These are phyloP conservation scores for Lachnellula subtilissima DNA, from an alignment of 2,329 filamentous ascomycete genomes.

Conservation along the genomic window DNA sequence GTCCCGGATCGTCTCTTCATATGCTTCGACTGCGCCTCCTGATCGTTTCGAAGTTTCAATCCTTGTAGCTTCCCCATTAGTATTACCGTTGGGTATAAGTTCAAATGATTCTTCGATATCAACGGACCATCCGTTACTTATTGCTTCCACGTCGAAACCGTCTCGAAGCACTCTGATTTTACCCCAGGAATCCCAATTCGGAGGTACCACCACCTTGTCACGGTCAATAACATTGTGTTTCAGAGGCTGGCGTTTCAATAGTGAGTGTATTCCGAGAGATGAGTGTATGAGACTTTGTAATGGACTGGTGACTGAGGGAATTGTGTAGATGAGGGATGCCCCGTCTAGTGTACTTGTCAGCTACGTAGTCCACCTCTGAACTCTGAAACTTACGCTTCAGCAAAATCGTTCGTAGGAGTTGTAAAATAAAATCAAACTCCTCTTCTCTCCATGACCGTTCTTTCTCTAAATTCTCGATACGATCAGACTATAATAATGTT, in stretches of 20 bases:
- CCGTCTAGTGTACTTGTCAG: slow-evolving; percentile 52
- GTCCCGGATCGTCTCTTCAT: slow-evolving; percentile 75
- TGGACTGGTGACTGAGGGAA: slow-evolving; percentile 69
- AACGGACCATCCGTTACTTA: slow-evolving; percentile 80
- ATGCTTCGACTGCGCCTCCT: slow-evolving; percentile 64
- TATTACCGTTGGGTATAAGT: slow-evolving; percentile 28
- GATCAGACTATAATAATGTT: slow-evolving; percentile 19
- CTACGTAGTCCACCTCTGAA: background rate
- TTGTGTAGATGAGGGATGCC: slow-evolving; percentile 79
- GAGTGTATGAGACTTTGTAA: slow-evolving; percentile 79
- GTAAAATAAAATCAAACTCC: slow-evolving; percentile 91
- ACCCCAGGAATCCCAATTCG: slow-evolving; percentile 98
- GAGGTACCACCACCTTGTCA: slow-evolving; percentile 89
- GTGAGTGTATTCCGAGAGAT: slow-evolving; percentile 77
- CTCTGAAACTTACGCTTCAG: slow-evolving; percentile 64
- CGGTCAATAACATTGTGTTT: slow-evolving; percentile 91
- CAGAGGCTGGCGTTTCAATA: slow-evolving; percentile 71
- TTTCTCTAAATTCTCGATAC: slow-evolving; percentile 76
- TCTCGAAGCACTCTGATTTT: slow-evolving; percentile 92
- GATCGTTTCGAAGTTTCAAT: slow-evolving; percentile 20
- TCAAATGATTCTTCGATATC: slow-evolving; percentile 63
- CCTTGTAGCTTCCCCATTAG: slow-evolving; percentile 13
- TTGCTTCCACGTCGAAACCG: slow-evolving; percentile 83
- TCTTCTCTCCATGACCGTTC: slow-evolving; percentile 93
- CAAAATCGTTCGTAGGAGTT: slow-evolving; percentile 84